These are phyloP conservation scores for Styphnolobium japonicum DNA, from an alignment of 306 rosid genomes.

Conservation along the genomic window DNA sequence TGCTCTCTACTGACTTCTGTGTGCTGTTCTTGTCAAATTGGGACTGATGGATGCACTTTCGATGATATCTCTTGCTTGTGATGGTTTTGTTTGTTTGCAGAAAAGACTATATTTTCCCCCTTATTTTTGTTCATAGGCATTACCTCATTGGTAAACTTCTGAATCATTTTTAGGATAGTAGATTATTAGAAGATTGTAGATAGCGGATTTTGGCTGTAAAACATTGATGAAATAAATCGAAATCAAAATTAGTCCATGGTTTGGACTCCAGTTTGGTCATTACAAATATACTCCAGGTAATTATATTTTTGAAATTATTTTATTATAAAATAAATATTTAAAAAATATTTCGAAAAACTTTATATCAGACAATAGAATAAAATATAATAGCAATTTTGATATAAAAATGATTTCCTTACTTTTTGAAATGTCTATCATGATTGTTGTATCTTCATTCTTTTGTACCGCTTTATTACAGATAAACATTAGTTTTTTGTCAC, in stretches of 20 bases:
- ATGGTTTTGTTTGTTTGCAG: neutral
- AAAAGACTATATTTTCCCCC: neutral
- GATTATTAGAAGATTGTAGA: neutral
- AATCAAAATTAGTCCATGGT: neutral
- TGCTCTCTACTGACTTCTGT: neutral
- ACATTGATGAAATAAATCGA: neutral
- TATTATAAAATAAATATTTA: no score
- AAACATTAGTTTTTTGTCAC: no score
- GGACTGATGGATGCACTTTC: neutral
- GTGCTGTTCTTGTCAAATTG: constrained; percentile 14
- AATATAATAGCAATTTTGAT: no score
- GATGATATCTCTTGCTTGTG: neutral
- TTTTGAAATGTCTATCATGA: no score
- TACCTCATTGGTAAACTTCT: neutral
- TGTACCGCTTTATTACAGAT: no score
- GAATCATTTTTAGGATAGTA: neutral
- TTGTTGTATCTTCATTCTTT: no score
- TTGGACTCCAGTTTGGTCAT: neutral
- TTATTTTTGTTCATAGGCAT: neutral
- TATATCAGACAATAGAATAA: no score
- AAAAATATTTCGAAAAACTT: no score
- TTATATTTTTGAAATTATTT: no score
- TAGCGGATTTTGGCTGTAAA: neutral
- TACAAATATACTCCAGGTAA: neutral
- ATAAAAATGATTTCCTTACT: no score